These are phyloP conservation scores for Aspergillus sp. DNA, from an alignment of 2,329 filamentous ascomycete genomes.

Conservation along the genomic window DNA sequence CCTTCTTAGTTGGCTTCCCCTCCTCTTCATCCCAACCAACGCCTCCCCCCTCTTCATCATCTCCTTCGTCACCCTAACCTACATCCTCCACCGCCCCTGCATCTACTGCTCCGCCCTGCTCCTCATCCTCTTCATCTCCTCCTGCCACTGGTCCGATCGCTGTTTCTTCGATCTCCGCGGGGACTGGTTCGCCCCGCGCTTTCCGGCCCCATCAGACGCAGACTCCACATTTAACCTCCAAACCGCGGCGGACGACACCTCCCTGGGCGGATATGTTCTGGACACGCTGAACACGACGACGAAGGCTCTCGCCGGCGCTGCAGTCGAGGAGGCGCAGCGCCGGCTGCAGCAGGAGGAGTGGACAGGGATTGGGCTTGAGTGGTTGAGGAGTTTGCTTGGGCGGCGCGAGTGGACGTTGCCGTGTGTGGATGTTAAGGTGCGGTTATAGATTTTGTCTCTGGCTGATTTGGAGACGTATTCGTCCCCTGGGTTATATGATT, in stretches of 20 bases:
- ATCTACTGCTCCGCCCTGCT: conserved; percentile 97
- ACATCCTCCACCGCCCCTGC: conserved; percentile 93
- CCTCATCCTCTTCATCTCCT: conserved; percentile 88
- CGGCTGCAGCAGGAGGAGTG: conserved; percentile 57
- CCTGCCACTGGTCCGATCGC: conserved; percentile 82
- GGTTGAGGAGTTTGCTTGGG: conserved; percentile 77
- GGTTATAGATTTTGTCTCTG: conserved; percentile 54
- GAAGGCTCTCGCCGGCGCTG: conserved; percentile 63
- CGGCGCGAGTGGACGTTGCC: conserved; percentile 86
- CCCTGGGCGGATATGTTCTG: conserved; percentile 36
- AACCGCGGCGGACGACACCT: conserved; percentile 28
- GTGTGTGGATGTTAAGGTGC: conserved; percentile 83
- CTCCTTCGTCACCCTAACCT: conserved; percentile 87
- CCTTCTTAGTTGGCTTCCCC: conserved; percentile 68
- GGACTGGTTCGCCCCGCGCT: conserved; percentile 89
- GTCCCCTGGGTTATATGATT: neutral
- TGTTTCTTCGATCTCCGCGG: conserved; percentile 90
- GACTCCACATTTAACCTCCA: conserved; percentile 11
- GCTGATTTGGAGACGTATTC: neutral
- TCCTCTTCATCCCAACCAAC: conserved; percentile 85
- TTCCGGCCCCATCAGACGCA: conserved; percentile 33
- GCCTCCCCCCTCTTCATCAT: conserved; percentile 82
- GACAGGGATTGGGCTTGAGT: conserved; percentile 78
- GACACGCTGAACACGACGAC: conserved; percentile 66
- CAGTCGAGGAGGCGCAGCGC: conserved; percentile 58